Percentiles rank a stretch among this genome's conserved stretches.
Evolutionary conservation across 495 filamentous ascomycete genomes (phyloP).

Genomic region (Hypoxylon perforatum): DNA sequence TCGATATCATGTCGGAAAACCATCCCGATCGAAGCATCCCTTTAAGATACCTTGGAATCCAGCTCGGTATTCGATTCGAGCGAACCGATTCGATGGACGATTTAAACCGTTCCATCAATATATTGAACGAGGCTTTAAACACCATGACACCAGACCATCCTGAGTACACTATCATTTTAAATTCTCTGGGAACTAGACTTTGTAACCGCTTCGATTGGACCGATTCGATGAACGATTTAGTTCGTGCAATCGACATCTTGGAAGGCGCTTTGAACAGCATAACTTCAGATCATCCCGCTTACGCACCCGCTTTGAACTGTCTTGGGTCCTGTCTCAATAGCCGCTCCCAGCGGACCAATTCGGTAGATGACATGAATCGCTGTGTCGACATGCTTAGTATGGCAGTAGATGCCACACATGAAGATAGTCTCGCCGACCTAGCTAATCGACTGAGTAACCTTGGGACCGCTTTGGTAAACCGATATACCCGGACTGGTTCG

Average conservation of each 20-base stretch:
- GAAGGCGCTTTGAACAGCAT: background rate
- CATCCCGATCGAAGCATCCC: no score
- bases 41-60: no score
- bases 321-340: slow-evolving; percentile 1
- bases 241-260: background rate
- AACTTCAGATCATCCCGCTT: background rate
- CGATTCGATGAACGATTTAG: background rate
- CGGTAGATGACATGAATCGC: slow-evolving; percentile 17
- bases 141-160: no score
- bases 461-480: background rate
- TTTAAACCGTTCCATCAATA: no score
- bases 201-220: background rate
- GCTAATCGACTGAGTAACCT: background rate
- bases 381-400: background rate
- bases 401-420: background rate
- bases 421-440: slow-evolving; percentile 7
- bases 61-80: no score
- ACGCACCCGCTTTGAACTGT: slow-evolving; percentile 2
- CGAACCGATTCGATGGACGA: no score
- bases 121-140: no score
- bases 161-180: no score
- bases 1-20: no score
- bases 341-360: background rate
- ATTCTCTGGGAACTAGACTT: no score
- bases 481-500: background rate